phyloP scores from a whole-genome alignment of 345 rosid genomes.

The Cochlearia excelsa region DNA sequence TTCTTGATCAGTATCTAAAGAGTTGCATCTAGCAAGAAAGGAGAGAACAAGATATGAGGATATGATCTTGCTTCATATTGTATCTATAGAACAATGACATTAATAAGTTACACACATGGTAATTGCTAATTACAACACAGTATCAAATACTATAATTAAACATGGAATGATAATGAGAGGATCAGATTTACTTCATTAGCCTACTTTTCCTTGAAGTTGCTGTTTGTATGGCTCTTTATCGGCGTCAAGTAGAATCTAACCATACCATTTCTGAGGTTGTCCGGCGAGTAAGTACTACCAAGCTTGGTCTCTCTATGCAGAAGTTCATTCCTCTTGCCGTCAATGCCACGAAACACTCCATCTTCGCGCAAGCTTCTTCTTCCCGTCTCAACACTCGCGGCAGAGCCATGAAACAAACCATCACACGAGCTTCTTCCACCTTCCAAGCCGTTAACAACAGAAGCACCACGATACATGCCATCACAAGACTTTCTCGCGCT shows the following conservation, averaged over 20 bases:
- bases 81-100: conserved; percentile 30
- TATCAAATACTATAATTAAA: conserved; percentile 3
- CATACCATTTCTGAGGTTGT: conserved; percentile 49
- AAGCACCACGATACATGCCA: conserved; percentile 45
- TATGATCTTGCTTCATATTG: conserved; percentile 20
- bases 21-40: conserved; percentile 3
- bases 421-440: conserved; percentile 43
- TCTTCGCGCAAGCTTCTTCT: conserved; percentile 32
- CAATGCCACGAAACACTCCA: conserved; percentile 31
- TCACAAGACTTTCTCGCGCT: conserved; percentile 51
- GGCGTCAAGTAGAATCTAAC: conserved; percentile 73
- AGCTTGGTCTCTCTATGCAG: conserved; percentile 22
- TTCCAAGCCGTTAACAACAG: conserved; percentile 42
- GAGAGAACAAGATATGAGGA: neutral
- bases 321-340: conserved; percentile 20
- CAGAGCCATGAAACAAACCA: conserved; percentile 39
- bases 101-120: conserved; percentile 29
- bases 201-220: conserved; percentile 61
- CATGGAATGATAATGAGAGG: conserved; percentile 25
- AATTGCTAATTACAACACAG: conserved; percentile 34
- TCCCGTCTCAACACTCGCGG: conserved; percentile 25
- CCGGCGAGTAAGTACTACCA: conserved; percentile 26
- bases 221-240: conserved; percentile 45
- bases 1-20: neutral
- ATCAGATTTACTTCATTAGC: conserved; percentile 30